Evolutionary conservation across 768 basidiomycete genomes (phyloP).

Genomic region (Lepiota subincarnata): DNA sequence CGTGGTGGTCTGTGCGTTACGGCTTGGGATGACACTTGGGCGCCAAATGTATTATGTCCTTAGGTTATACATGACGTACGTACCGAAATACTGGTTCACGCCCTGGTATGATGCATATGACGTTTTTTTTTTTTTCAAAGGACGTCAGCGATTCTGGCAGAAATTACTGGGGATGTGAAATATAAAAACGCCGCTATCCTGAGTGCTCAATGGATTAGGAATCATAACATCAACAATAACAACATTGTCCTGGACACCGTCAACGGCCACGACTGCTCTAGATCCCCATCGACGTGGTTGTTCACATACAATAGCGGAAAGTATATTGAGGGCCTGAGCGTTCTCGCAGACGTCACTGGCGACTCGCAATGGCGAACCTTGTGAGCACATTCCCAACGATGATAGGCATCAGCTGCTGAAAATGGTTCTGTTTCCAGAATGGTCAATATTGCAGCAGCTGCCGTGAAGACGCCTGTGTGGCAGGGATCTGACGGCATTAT

Average conservation of each 20-base stretch:
- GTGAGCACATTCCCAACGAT: slow-evolving; percentile 23
- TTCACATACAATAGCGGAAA: slow-evolving; percentile 58
- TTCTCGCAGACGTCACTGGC: slow-evolving; percentile 38
- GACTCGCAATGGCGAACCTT: slow-evolving; percentile 37
- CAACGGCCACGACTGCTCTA: slow-evolving; percentile 41
- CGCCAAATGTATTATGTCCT: neutral
- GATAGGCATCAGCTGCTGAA: neutral
- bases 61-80: slow-evolving; percentile 39
- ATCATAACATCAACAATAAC: slow-evolving; percentile 38
- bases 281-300: slow-evolving; percentile 40
- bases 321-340: slow-evolving; percentile 46
- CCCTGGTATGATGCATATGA: neutral
- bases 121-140: slow-evolving; percentile 20
- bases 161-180: slow-evolving; percentile 38
- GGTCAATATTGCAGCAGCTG: slow-evolving; percentile 30
- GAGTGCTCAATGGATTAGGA: slow-evolving; percentile 45
- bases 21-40: neutral
- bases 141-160: slow-evolving; percentile 45
- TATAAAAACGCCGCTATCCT: slow-evolving; percentile 44
- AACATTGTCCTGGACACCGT: slow-evolving; percentile 46
- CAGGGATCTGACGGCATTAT: slow-evolving; percentile 47
- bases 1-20: neutral
- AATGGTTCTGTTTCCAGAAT: slow-evolving; percentile 2
- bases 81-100: neutral
- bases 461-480: slow-evolving; percentile 43